These are phyloP conservation scores for Tardiomyces digboiensis DNA, from an alignment of 1,139 yeast genomes.

Conservation along the genomic window DNA sequence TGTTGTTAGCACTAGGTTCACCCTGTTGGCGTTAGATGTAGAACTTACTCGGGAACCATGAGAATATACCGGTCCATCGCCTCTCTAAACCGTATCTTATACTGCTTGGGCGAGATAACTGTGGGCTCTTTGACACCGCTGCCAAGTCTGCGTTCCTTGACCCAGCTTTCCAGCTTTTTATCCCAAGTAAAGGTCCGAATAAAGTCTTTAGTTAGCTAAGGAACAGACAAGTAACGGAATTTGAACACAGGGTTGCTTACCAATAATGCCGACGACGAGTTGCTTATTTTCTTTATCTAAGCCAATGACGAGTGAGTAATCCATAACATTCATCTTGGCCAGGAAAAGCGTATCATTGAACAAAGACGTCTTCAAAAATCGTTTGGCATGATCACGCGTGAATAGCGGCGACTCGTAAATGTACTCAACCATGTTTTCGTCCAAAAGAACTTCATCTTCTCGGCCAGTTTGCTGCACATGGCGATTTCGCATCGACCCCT, in stretches of 20 bases:
- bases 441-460: constrained; percentile 88
- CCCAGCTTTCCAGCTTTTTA: constrained; percentile 97
- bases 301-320: constrained; percentile 90
- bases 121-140: constrained; percentile 93
- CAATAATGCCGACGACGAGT: constrained; percentile 89
- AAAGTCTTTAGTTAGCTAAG: constrained; percentile 37
- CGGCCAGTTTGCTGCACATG: constrained; percentile 96
- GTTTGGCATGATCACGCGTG: constrained; percentile 88
- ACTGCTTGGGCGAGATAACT: constrained; percentile 93
- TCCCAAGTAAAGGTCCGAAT: constrained; percentile 98
- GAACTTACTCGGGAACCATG: constrained; percentile 70
- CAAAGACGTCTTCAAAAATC: constrained; percentile 71
- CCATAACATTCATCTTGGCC: constrained; percentile 99
- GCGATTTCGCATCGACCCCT: constrained; percentile 96
- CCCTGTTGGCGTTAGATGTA: not conserved
- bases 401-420: constrained; percentile 94
- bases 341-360: constrained; percentile 93
- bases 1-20: not conserved
- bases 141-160: constrained; percentile 80
- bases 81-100: constrained; percentile 86
- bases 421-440: constrained; percentile 97
- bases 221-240: not conserved
- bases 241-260: constrained; percentile 5
- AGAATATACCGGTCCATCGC: constrained; percentile 96
- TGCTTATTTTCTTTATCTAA: constrained; percentile 63